A percentile compares a stretch with the other conserved stretches of the same genome.
These are phyloP conservation scores for Pharus latifolius DNA, from an alignment of 176 grass and related monocot genomes.

Conservation along the genomic window DNA sequence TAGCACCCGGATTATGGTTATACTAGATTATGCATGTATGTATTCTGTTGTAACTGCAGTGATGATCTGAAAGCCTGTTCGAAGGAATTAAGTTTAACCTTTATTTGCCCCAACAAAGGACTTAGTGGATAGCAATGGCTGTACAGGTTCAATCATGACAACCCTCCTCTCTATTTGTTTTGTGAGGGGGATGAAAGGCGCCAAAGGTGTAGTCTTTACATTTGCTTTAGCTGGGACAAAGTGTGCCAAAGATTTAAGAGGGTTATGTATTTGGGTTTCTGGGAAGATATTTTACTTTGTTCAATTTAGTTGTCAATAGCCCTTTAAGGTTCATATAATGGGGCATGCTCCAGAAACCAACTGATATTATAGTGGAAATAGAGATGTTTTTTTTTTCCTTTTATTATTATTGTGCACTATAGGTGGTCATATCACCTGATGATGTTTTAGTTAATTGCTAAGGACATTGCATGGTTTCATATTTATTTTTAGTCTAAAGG, in stretches of 20 bases:
- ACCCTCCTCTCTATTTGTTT: neutral
- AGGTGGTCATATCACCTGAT: neutral
- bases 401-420: neutral
- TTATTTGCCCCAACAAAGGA: constrained; percentile 4
- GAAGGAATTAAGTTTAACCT: constrained; percentile 7
- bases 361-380: too few species aligned
- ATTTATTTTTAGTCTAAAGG: neutral
- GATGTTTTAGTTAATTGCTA: neutral
- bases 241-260: neutral
- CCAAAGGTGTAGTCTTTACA: neutral
- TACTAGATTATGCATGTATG: constrained; percentile 24
- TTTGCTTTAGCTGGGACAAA: too few species aligned
- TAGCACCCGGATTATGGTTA: constrained; percentile 2
- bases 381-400: too few species aligned
- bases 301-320: too few species aligned
- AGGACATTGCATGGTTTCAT: neutral
- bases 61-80: neutral
- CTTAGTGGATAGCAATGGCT: neutral
- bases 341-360: too few species aligned
- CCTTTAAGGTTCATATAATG: too few species aligned
- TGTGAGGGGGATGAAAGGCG: neutral
- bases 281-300: too few species aligned
- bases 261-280: too few species aligned
- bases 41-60: constrained; percentile 31
- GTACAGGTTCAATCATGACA: neutral